These are phyloP conservation scores for Rhizopogon rudus DNA, from an alignment of 768 basidiomycete genomes.

Conservation along the genomic window DNA sequence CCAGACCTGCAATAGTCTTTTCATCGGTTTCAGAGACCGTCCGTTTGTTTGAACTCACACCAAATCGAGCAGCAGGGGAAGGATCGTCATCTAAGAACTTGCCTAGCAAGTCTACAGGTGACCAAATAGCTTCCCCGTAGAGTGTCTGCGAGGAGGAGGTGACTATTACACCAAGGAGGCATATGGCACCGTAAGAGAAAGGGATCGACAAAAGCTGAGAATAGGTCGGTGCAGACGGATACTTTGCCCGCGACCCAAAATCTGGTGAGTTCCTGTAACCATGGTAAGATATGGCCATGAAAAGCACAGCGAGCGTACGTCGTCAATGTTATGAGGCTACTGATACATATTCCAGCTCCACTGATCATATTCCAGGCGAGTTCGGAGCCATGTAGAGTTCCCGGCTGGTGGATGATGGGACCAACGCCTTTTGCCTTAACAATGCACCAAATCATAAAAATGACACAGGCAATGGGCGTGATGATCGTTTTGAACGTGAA, in stretches of 20 bases:
- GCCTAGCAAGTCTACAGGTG: slow-evolving; percentile 60
- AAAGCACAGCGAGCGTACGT: slow-evolving; percentile 35
- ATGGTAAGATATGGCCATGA: background rate
- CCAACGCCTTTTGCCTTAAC: slow-evolving; percentile 70
- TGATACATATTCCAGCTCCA: slow-evolving; percentile 63
- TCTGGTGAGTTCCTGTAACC: slow-evolving; percentile 53
- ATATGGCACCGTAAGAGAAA: slow-evolving; percentile 60
- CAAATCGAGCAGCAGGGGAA: slow-evolving; percentile 56
- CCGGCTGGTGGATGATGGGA: slow-evolving; percentile 58
- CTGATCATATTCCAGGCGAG: slow-evolving; percentile 67
- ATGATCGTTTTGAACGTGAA: slow-evolving; percentile 72
- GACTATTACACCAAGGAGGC: slow-evolving; percentile 73
- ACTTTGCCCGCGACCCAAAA: slow-evolving; percentile 53
- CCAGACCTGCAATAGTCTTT: slow-evolving; percentile 40
- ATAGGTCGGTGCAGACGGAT: slow-evolving; percentile 44
- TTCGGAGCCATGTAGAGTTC: slow-evolving; percentile 51
- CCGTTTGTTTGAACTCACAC: slow-evolving; percentile 26
- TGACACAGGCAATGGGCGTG: slow-evolving; percentile 55
- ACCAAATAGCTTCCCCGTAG: slow-evolving; percentile 71
- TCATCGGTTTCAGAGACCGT: background rate
- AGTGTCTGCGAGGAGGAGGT: slow-evolving; percentile 64
- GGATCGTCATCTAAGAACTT: slow-evolving; percentile 58
- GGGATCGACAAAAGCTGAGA: slow-evolving; percentile 67
- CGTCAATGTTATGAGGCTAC: slow-evolving; percentile 67
- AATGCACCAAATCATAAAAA: slow-evolving; percentile 72